Evolutionary conservation across 768 basidiomycete genomes (phyloP), one percentile per base, ranked within the genome.

Genomic region (Collybia mongolica): DNA sequence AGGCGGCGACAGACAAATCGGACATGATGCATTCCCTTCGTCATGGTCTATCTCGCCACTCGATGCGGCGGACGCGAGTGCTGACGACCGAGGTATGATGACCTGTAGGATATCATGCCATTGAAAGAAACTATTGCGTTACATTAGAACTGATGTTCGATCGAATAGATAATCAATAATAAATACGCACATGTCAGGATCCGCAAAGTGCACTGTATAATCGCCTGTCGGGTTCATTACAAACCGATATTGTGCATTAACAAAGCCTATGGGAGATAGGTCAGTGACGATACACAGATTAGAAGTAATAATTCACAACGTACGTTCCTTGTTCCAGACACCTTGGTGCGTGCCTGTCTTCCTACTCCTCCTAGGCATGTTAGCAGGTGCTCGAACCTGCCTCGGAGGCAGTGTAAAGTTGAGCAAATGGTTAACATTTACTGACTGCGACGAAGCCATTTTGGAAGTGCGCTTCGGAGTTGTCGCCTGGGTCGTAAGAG

Each of bases 91-190:
- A 47, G 94, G 90, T 58, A 98, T 84, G 62, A 98, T 84, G 54
- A 99, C 84, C 69, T 99, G 97, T 7, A 97, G 75, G 59, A 99
- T 90, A 69, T 98, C 93, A 15, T 89, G 82, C 93, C 94, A 97
- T 74, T 94, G 91, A 66, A 96, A 91, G 72, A 88, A 94, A 61
- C 94, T 97, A 53, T 39, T 47, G 48, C 49, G 38, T n/a, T 51
- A n/a, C 40, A 41, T 12, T 26, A 7, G 32, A 23, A 12, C 12
- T 44, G 8, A 36, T 2, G 3, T 20, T 20, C 22, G 18, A 37
- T 24, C 11, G 15, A 29, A 17, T 17, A 5, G 7, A 26, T 26
- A 7, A 26, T 26, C n/a, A 28, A 5, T 11, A 23, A 17, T 41
- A 24, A 3, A 39, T 44, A 52, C 90, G 62, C 67, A 90, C 89